Evolutionary conservation across 257 asterid genomes (phyloP), one percentile per base, ranked within the genome.

Genomic region (Solanum raphanifolium): DNA sequence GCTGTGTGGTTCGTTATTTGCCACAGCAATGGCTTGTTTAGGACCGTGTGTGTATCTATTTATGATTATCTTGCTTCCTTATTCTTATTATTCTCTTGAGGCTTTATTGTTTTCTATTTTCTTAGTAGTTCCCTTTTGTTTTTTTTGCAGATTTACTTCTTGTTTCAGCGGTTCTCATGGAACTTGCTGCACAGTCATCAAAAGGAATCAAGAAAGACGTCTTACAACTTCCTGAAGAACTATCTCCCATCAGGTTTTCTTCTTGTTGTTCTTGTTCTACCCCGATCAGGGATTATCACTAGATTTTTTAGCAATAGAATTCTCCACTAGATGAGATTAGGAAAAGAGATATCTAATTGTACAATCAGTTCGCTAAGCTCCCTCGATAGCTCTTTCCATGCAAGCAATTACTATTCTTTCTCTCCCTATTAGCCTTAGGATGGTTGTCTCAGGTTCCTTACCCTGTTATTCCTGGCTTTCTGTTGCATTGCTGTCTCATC

Each of bases 1-100:
- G 94, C 98, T 97, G 86, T 91, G 93, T 92, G 99, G 99, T 90
- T 97, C 98, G n/a, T 90, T 97, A 46, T 95, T 97, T 90, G 99
- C 99, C 36, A 91, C 98, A 20, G 98, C 94, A 88, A 93, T 94
- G 98, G 99, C 99, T 91, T 94, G 99, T 96, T 91, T 97, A 89
- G 99, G 99, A 88, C 99, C 99, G 90, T 94, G 99, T 97, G 93
- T 78, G 96, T 91, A 60, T 84, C 91, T 48, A 11, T 29, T 31
- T 82, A 46, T 81, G 29, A 46, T 46, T 46, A 18, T 82, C 85
- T 82, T 82, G 69, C 69, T 82, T 48, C 41, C 41, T 82, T 82
- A 18, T 82, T 82, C 41, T 82, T 29, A 82, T 82, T 88, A 83
- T 88, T 31, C 79, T 78, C 75, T 73, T 15, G 81, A 38, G 48